These are phyloP conservation scores for Arxiozyma slooffiae DNA, from an alignment of 1,139 yeast species.

Conservation along the genomic window DNA sequence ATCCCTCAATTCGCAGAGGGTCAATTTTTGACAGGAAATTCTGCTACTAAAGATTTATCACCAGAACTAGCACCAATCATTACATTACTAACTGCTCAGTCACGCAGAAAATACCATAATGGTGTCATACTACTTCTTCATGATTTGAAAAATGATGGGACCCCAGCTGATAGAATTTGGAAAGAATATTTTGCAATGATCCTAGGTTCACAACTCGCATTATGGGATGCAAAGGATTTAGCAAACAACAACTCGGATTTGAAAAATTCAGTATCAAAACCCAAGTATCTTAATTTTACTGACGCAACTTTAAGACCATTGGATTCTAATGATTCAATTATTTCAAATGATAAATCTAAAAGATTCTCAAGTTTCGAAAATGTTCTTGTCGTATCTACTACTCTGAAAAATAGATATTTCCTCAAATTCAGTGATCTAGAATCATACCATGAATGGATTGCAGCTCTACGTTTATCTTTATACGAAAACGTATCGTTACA, in stretches of 20 bases:
- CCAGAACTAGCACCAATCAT: constrained; percentile 73
- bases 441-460: constrained; percentile 57
- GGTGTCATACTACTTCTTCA: constrained; percentile 65
- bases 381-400: constrained; percentile 79
- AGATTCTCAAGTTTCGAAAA: constrained; percentile 42
- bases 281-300: constrained; percentile 78
- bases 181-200: constrained; percentile 83
- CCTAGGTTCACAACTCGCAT: constrained; percentile 81
- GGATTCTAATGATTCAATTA: constrained; percentile 63
- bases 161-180: constrained; percentile 78
- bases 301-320: constrained; percentile 78
- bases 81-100: constrained; percentile 59
- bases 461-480: constrained; percentile 68
- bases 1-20: constrained; percentile 47
- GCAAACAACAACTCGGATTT: constrained; percentile 40
- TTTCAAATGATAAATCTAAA: constrained; percentile 66
- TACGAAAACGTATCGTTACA: constrained; percentile 76
- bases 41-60: constrained; percentile 34
- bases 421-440: constrained; percentile 61
- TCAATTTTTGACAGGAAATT: constrained; percentile 48
- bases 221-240: constrained; percentile 79
- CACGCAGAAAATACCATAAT: constrained; percentile 62
- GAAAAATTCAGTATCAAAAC: constrained; percentile 48
- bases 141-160: constrained; percentile 73
- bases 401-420: constrained; percentile 76